phyloP scores from a whole-genome alignment of 2,329 filamentous ascomycete genomes.

The Boeremia lycopersici region DNA sequence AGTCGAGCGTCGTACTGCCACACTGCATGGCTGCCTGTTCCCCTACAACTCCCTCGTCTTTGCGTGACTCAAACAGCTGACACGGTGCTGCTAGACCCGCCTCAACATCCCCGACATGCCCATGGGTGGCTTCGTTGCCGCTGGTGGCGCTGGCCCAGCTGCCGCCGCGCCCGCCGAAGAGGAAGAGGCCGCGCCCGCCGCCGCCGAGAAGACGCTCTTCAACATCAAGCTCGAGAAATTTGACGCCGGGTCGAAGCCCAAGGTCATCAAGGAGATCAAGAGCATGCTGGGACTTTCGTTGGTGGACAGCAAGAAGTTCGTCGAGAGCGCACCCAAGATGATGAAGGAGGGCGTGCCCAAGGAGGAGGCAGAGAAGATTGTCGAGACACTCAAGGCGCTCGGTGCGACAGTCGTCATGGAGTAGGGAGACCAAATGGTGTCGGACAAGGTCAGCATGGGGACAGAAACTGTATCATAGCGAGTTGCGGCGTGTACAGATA shows the following conservation, averaged over 20 bases:
- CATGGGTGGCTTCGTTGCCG: constrained; percentile 85
- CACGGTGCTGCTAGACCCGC: constrained; percentile 65
- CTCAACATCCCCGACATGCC: constrained; percentile 98
- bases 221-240: constrained; percentile 92
- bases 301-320: constrained; percentile 99
- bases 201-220: constrained; percentile 95
- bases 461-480: constrained; percentile 41
- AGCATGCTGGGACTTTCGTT: constrained; percentile 89
- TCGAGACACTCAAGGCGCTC: constrained; percentile 90
- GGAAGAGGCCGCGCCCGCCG: constrained; percentile 85
- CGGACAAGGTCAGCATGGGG: not conserved
- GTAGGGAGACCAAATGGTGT: constrained; percentile 55
- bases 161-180: constrained; percentile 72
- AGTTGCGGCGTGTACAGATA: constrained; percentile 48
- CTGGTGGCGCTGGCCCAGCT: constrained; percentile 61
- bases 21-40: not conserved
- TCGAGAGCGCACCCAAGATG: constrained; percentile 95
- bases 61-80: not conserved
- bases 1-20: not conserved
- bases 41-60: not conserved
- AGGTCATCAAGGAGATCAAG: constrained; percentile 99
- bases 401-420: constrained; percentile 92
- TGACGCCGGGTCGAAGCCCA: constrained; percentile 88
- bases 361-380: constrained; percentile 99
- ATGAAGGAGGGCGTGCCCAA: constrained; percentile 99